Evolutionary conservation across 805 yeast species (phyloP).

Genomic region (Metschnikowia anglica): DNA sequence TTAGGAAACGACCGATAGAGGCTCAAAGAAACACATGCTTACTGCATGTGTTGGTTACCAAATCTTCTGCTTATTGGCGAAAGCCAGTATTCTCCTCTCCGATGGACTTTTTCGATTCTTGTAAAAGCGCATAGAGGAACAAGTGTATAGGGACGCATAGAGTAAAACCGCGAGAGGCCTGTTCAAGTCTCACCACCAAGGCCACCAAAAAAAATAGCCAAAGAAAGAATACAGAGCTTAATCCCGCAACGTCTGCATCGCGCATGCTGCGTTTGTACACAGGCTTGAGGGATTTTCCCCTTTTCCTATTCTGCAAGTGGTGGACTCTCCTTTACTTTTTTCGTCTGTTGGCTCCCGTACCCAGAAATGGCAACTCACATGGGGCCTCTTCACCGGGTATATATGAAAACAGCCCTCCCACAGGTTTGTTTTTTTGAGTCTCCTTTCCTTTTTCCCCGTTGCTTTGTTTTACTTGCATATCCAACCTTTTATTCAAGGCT

Average conservation of each 20-base stretch:
- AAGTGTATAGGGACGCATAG: no score
- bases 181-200: neutral
- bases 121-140: no score
- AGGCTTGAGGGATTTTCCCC: slow-evolving; percentile 6
- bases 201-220: neutral
- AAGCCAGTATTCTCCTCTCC: no score
- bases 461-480: neutral
- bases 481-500: neutral
- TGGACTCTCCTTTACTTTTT: neutral
- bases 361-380: slow-evolving; percentile 5
- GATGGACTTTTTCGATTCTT: no score
- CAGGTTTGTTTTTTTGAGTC: neutral
- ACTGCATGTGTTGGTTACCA: no score
- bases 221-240: slow-evolving; percentile 1
- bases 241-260: slow-evolving; percentile 8
- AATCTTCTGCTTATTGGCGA: no score
- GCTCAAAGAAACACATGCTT: no score
- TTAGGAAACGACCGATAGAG: no score
- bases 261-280: slow-evolving; percentile 1
- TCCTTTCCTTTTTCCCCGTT: neutral
- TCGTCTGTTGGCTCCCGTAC: slow-evolving; percentile 1
- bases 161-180: no score
- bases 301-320: slow-evolving; percentile 1
- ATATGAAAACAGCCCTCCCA: slow-evolving; percentile 6
- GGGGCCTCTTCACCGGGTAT: slow-evolving; percentile 4